A percentile compares a stretch with the other conserved stretches of the same genome.
Conservation (phyloP, 352 stramenopile genomes). For the Phytophthora pistaciae region DNA sequence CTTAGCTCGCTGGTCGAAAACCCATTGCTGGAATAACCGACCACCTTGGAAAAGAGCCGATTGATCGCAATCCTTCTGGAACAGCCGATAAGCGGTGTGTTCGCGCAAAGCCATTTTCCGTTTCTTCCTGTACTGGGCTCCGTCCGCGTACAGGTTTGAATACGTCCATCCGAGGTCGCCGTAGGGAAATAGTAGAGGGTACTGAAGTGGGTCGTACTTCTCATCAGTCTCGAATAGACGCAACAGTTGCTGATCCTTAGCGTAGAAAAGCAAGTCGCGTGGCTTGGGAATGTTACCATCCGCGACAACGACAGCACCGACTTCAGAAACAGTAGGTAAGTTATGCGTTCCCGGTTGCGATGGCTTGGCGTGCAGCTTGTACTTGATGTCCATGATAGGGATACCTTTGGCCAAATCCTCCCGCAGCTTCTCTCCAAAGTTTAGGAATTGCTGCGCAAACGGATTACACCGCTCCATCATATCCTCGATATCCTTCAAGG, state of each 20-base stretch:
- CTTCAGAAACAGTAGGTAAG: slow-evolving; percentile 7
- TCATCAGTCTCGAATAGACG: slow-evolving; percentile 11
- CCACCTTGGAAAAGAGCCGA: too few relatives aligned
- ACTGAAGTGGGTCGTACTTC: slow-evolving; percentile 12
- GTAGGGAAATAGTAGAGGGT: slow-evolving; percentile 8
- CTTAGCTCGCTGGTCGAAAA: too few relatives aligned
- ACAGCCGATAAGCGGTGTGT: too few relatives aligned
- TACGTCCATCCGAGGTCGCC: slow-evolving; percentile 16
- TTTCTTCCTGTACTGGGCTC: neutral
- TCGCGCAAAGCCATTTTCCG: neutral
- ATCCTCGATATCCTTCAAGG: slow-evolving; percentile 4
- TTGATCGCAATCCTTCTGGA: too few relatives aligned
- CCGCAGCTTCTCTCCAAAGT: slow-evolving; percentile 1
- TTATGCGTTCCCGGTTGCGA: slow-evolving; percentile 10
- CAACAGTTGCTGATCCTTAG: neutral
- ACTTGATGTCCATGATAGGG: neutral
- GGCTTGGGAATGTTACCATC: neutral
- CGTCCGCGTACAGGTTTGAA: slow-evolving; percentile 5
- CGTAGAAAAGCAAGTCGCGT: neutral
- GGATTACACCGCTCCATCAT: slow-evolving; percentile 30
- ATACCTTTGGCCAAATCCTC: neutral
- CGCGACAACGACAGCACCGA: neutral
- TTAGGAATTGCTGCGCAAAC: slow-evolving; percentile 7
- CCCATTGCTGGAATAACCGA: too few relatives aligned
- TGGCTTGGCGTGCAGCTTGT: neutral